phyloP scores from a whole-genome alignment of 768 basidiomycete species.

The Udeniomyces megalosporus region DNA sequence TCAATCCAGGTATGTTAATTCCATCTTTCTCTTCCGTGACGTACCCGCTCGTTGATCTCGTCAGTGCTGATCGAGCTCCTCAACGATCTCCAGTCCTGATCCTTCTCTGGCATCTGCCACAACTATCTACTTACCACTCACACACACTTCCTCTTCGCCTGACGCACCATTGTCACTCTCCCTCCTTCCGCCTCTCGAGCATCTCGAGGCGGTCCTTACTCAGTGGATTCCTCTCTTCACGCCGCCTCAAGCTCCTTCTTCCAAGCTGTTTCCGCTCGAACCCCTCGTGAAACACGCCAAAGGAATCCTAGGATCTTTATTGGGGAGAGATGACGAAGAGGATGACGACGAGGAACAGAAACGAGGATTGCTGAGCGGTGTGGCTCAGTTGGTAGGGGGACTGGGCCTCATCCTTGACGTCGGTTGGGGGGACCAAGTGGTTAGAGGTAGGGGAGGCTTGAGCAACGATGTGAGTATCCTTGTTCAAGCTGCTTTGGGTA shows the following conservation, averaged over 20 bases:
- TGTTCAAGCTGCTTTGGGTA: too few relatives aligned
- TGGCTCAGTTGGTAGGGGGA: background rate
- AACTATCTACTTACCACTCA: background rate
- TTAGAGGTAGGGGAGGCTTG: background rate
- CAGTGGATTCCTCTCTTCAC: background rate
- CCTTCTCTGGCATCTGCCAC: background rate
- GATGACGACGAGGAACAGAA: background rate
- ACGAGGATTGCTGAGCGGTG: background rate
- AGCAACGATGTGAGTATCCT: background rate
- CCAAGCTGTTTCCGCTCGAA: background rate
- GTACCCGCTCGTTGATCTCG: too few relatives aligned
- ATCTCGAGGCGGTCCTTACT: background rate
- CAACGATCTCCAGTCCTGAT: too few relatives aligned
- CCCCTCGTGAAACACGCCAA: too few relatives aligned
- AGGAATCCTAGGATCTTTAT: background rate
- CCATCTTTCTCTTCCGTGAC: too few relatives aligned
- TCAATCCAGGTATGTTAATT: too few relatives aligned
- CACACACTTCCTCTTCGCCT: background rate
- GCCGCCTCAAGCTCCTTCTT: background rate
- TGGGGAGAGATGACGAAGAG: background rate
- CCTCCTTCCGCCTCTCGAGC: background rate
- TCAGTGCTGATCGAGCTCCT: too few relatives aligned
- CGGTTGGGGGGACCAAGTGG: background rate
- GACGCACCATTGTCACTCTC: too few relatives aligned
- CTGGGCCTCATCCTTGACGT: background rate